Conservation (phyloP, 2,329 filamentous ascomycete genomes). For the Pezicula carpinea region DNA sequence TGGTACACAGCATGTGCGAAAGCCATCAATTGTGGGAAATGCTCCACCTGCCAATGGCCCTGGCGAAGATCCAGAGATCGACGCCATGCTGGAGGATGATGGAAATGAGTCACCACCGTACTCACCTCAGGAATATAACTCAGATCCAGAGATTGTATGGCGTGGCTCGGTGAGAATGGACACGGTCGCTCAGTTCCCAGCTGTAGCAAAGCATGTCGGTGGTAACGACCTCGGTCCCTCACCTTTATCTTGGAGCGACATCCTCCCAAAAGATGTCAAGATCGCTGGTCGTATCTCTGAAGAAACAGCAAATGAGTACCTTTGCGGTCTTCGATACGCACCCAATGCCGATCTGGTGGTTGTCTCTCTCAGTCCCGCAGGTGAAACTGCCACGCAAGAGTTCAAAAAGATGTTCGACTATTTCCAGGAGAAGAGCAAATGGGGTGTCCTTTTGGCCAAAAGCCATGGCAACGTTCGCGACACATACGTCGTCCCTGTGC, state of each 20-base stretch:
- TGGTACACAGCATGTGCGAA: constrained; percentile 37
- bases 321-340: constrained; percentile 81
- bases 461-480: constrained; percentile 74
- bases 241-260: constrained; percentile 63
- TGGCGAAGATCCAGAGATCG: constrained; percentile 81
- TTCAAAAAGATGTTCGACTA: constrained; percentile 84
- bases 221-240: constrained; percentile 67
- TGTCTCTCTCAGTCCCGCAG: constrained; percentile 63
- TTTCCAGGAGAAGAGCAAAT: constrained; percentile 75
- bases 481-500: constrained; percentile 84
- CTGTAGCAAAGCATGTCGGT: constrained; percentile 76
- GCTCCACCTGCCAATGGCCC: constrained; percentile 45
- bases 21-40: constrained; percentile 43
- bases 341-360: constrained; percentile 80
- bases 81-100: constrained; percentile 79
- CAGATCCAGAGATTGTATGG: constrained; percentile 72
- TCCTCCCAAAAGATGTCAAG: constrained; percentile 66
- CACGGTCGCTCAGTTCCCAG: constrained; percentile 68
- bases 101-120: constrained; percentile 77
- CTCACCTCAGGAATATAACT: constrained; percentile 70
- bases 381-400: constrained; percentile 52
- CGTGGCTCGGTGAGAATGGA: constrained; percentile 72
- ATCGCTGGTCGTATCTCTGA: constrained; percentile 79
- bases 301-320: constrained; percentile 81
- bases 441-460: constrained; percentile 81